A percentile compares a stretch with the other conserved stretches of the same genome.
Conservation (phyloP, 1,284 basidiomycete genomes). For the Malassezia sp. region DNA sequence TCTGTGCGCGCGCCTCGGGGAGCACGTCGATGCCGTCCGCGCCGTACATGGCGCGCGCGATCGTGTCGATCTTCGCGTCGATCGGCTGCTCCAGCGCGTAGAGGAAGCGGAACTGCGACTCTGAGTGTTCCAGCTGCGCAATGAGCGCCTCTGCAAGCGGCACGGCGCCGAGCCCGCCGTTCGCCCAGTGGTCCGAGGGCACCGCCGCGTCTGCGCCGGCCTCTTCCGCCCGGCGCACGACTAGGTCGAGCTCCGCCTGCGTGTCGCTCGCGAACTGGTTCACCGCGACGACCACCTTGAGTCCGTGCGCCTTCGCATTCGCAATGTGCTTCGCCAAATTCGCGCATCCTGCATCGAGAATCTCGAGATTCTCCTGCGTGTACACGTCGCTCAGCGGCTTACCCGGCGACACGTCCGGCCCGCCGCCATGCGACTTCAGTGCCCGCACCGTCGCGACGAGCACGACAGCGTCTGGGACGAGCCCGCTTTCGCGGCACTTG, state of each 20-base stretch:
- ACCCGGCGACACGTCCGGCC: constrained; percentile 90
- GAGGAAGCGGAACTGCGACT: constrained; percentile 40
- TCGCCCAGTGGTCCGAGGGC: constrained; percentile 71
- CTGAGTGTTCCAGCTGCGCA: constrained; percentile 27
- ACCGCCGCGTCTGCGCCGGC: constrained; percentile 91
- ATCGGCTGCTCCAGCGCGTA: constrained; percentile 37
- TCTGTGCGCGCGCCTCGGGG: constrained; percentile 61
- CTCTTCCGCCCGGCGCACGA: constrained; percentile 65
- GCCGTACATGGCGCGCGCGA: constrained; percentile 44
- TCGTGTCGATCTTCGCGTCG: constrained; percentile 40
- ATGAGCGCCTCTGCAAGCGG: constrained; percentile 41
- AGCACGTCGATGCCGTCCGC: constrained; percentile 52
- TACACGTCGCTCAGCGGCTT: constrained; percentile 89
- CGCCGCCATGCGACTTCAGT: constrained; percentile 97
- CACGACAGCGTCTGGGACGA: constrained; percentile 83
- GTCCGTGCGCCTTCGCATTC: constrained; percentile 86
- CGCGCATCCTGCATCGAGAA: constrained; percentile 79
- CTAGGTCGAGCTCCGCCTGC: constrained; percentile 72
- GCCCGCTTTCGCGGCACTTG: constrained; percentile 87
- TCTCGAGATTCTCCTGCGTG: constrained; percentile 81
- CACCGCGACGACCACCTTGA: constrained; percentile 92
- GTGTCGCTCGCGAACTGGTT: constrained; percentile 91
- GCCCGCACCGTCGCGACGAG: constrained; percentile 96
- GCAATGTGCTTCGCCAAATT: constrained; percentile 88
- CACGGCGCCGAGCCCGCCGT: constrained; percentile 38